Evolutionary conservation across 163 green algal genomes (phyloP).

Genomic region (Scenedesmus sp.): DNA sequence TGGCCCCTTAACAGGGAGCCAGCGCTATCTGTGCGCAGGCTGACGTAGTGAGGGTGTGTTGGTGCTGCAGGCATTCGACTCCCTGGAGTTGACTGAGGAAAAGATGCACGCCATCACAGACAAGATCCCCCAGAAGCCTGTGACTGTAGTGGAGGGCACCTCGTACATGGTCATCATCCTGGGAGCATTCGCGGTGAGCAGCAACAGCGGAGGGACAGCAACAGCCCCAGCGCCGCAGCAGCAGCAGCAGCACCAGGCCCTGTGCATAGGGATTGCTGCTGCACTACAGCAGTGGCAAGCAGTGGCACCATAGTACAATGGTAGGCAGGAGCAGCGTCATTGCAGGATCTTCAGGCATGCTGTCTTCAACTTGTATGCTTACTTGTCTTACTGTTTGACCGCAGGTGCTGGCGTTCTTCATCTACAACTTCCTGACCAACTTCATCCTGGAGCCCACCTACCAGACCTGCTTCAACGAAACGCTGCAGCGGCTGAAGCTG

Average conservation of each 20-base stretch:
- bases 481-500: slow-evolving; percentile 80
- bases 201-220: not conserved
- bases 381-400: not conserved
- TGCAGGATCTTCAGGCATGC: not conserved
- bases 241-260: not conserved
- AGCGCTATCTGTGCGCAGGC: not conserved
- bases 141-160: slow-evolving; percentile 90
- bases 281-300: not conserved
- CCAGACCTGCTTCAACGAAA: slow-evolving; percentile 88
- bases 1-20: not conserved
- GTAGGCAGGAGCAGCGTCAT: not conserved
- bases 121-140: slow-evolving; percentile 90
- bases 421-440: slow-evolving; percentile 86
- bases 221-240: not conserved
- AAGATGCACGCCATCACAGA: slow-evolving; percentile 89
- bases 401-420: slow-evolving; percentile 82
- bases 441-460: slow-evolving; percentile 91
- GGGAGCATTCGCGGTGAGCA: slow-evolving; percentile 80
- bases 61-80: slow-evolving; percentile 54
- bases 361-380: not conserved
- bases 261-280: too few relatives aligned
- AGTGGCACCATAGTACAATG: not conserved
- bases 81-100: slow-evolving; percentile 75
- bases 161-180: slow-evolving; percentile 93
- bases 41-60: not conserved